Evolutionary conservation across 805 yeast species (phyloP).

Genomic region (Brettanomyces custersianus): DNA sequence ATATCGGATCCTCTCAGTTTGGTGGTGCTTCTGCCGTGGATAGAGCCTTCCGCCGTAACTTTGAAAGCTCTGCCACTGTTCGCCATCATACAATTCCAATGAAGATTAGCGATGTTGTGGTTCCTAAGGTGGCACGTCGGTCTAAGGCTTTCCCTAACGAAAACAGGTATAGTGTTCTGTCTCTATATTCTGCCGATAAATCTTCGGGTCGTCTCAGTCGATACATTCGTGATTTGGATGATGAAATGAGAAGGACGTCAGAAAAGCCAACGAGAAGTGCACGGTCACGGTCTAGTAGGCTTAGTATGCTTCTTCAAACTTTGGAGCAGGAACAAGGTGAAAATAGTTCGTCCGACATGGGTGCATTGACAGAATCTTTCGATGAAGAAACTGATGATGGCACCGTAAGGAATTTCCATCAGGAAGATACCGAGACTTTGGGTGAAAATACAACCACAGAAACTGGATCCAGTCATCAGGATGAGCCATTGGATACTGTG

Average conservation of each 20-base stretch:
- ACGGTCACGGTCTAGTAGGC: neutral
- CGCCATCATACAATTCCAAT: constrained; percentile 30
- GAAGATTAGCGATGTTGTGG: constrained; percentile 51
- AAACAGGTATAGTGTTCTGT: constrained; percentile 63
- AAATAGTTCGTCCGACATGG: too few species aligned
- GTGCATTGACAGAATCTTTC: too few species aligned
- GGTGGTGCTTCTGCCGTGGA: constrained; percentile 3
- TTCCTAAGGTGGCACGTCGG: constrained; percentile 65
- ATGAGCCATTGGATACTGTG: constrained; percentile 9
- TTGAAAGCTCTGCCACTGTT: constrained; percentile 12
- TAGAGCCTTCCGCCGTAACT: constrained; percentile 3
- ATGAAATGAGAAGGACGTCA: constrained; percentile 9
- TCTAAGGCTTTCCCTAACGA: constrained; percentile 54
- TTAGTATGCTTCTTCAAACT: constrained; percentile 2
- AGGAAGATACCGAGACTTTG: neutral
- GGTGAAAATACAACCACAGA: neutral
- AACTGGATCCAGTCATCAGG: neutral
- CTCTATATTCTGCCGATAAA: constrained; percentile 59
- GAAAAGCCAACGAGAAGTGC: neutral
- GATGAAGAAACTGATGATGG: constrained; percentile 14
- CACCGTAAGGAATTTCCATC: neutral
- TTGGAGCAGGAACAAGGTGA: neutral
- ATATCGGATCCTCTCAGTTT: neutral
- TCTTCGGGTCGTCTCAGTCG: constrained; percentile 53
- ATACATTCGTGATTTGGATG: constrained; percentile 24